These are phyloP conservation scores for Pseudogymnoascus destructans DNA, from an alignment of 2,329 filamentous ascomycete species.

Conservation along the genomic window DNA sequence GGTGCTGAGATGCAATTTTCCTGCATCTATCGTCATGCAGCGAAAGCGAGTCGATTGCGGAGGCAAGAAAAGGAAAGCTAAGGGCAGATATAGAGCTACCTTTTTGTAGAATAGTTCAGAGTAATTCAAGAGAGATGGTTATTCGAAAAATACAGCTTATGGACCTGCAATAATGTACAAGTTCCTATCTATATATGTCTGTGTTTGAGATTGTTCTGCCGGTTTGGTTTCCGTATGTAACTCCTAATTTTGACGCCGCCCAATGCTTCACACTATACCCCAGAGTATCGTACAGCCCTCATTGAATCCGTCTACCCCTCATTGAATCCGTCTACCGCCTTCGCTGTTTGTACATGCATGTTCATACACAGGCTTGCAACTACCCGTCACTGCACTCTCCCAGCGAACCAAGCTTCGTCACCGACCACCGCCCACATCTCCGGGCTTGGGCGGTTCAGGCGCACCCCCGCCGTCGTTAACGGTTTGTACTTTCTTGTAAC, in stretches of 20 bases:
- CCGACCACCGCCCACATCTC: slow-evolving; percentile 2
- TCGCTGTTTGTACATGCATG: not conserved
- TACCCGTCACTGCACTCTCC: slow-evolving; percentile 1
- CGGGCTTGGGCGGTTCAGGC: slow-evolving; percentile 9
- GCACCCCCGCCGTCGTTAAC: slow-evolving; percentile 41
- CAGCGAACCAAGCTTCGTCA: not conserved
- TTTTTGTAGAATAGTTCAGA: slow-evolving; percentile 5
- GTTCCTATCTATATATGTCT: not conserved
- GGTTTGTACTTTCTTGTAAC: slow-evolving; percentile 80
- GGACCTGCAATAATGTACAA: not conserved
- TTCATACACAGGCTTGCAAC: not conserved
- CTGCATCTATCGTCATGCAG: slow-evolving; percentile 7
- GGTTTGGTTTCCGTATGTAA: not conserved
- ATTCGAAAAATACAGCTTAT: not conserved
- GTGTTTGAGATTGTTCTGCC: slow-evolving; percentile 3
- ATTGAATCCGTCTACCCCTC: not conserved
- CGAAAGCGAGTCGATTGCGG: not conserved
- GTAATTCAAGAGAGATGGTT: not conserved
- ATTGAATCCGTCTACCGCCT: not conserved
- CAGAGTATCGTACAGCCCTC: not conserved
- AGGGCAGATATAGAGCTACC: not conserved
- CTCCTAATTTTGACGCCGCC: not conserved
- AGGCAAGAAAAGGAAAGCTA: not conserved
- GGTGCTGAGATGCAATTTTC: slow-evolving; percentile 8
- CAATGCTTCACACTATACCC: slow-evolving; percentile 1